Evolutionary conservation across 169 alveolate genomes (phyloP), one percentile per base, ranked within the genome.

Genomic region (Toxoplasma gondii): DNA sequence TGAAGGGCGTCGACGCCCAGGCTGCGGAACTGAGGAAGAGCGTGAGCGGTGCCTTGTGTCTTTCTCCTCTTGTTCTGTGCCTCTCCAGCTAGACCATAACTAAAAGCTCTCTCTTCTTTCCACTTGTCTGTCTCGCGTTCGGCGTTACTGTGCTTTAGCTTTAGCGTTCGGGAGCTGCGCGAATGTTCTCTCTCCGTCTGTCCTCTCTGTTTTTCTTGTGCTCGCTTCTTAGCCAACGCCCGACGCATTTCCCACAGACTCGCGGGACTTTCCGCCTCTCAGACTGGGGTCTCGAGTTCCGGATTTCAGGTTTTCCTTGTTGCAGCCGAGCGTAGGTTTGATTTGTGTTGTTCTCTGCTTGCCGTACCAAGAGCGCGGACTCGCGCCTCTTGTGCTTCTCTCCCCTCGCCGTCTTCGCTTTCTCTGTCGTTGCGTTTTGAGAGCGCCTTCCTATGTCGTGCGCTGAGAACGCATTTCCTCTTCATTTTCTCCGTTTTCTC

Each of bases 1-100:
- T 74, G 44, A 31, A 36, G 39, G n/a, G 84, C 84, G 84, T 74
- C 84, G 84, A 34, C 84, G 84, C 84, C 9, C 84, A 74, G 84
- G 49, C 45, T 36, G 44, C 9, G 49, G 84, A 74, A 74, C 45
- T 36, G 49, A 41, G 84, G 43, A 74, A n/a, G 43, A 36, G n/a
- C 45, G 84, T 74, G n/a, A 34, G 84, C 74, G n/a, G n/a, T 1
- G 7, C n/a, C 74, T 7, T 49, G 12, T 4, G 58, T 49, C 12
- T 12, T 49, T 49, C 58, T 49, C 22, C 22, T 49, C 12, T 49
- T 12, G 58, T 49, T 49, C 58, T 49, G 58, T 49, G 22, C 12
- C 58, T 49, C 58, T 49, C 12, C 58, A 49, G 58, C n/a, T n/a
- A n/a, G n/a, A n/a, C n/a, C n/a, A n/a, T n/a, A n/a, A n/a, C n/a